These are phyloP conservation scores for Rutstroemia sp. DNA, from an alignment of 2,329 filamentous ascomycete species.

Conservation along the genomic window DNA sequence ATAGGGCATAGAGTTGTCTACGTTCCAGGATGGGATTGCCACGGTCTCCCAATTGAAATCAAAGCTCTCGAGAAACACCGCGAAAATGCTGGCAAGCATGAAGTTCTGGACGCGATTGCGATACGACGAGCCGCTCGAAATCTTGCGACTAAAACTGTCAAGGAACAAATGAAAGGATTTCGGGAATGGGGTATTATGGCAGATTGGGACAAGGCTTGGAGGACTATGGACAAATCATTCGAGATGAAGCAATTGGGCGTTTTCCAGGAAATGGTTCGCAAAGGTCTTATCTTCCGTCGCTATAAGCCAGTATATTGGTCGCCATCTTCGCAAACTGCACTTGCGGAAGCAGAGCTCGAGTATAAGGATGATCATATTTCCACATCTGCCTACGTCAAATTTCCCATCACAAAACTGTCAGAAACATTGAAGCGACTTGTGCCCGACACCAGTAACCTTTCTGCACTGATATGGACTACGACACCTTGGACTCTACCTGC, in stretches of 20 bases:
- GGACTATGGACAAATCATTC: slow-evolving; percentile 70
- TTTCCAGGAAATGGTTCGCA: slow-evolving; percentile 67
- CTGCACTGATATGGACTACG: slow-evolving; percentile 95
- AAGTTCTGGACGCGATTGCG: slow-evolving; percentile 43
- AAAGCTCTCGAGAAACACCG: slow-evolving; percentile 59
- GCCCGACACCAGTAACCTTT: slow-evolving; percentile 42
- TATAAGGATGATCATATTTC: slow-evolving; percentile 71
- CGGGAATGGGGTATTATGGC: slow-evolving; percentile 69
- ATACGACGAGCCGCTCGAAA: slow-evolving; percentile 57
- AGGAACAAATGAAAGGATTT: slow-evolving; percentile 68
- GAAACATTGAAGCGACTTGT: slow-evolving; percentile 36
- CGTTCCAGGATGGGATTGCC: slow-evolving; percentile 94
- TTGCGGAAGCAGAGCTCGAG: slow-evolving; percentile 79
- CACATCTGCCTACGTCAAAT: slow-evolving; percentile 70
- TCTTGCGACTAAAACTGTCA: slow-evolving; percentile 61
- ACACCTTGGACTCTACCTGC: slow-evolving; percentile 96
- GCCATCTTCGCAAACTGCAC: slow-evolving; percentile 66
- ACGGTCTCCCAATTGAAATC: slow-evolving; percentile 93
- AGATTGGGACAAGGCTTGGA: slow-evolving; percentile 71
- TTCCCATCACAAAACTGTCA: slow-evolving; percentile 52
- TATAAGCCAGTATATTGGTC: slow-evolving; percentile 87
- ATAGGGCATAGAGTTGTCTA: slow-evolving; percentile 64
- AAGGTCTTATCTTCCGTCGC: slow-evolving; percentile 67
- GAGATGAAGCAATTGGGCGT: slow-evolving; percentile 69
- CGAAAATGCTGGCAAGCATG: slow-evolving; percentile 18